Evolutionary conservation across 148 eudicot genomes (phyloP).

Genomic region (Mesembryanthemum crystallinum): DNA sequence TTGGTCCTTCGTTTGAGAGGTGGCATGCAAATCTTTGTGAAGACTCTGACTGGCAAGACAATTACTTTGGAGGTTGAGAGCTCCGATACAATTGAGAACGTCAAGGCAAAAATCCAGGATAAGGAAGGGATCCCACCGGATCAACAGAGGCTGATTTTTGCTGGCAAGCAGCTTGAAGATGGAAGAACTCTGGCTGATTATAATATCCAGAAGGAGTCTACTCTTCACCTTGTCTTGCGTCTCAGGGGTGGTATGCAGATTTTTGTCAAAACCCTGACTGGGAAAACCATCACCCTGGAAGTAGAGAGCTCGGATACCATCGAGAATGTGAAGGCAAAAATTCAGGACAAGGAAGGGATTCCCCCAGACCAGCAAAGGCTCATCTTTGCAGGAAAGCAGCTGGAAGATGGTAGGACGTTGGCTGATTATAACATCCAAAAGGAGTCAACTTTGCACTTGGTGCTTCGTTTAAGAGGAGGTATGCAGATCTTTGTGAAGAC

Average conservation of each 20-base stretch:
- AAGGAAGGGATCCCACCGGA: constrained; percentile 23
- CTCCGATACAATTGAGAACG: constrained; percentile 28
- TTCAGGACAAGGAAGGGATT: constrained; percentile 22
- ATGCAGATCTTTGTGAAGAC: constrained; percentile 30
- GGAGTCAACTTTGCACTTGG: constrained; percentile 23
- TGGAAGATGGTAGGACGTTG: constrained; percentile 22
- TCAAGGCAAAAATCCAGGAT: constrained; percentile 24
- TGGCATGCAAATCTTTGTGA: constrained; percentile 25
- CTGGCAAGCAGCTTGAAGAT: constrained; percentile 20
- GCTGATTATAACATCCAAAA: constrained; percentile 26
- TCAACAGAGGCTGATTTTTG: constrained; percentile 29
- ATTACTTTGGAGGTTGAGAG: constrained; percentile 16
- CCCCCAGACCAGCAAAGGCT: constrained; percentile 25
- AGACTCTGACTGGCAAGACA: constrained; percentile 25
- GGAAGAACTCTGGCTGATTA: constrained; percentile 20
- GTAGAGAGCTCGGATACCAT: constrained; percentile 22
- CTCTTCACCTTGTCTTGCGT: constrained; percentile 13
- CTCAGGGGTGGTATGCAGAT: constrained; percentile 23
- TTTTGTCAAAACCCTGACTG: constrained; percentile 25
- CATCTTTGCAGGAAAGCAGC: constrained; percentile 16
- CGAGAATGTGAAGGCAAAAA: constrained; percentile 18
- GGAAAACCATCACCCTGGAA: constrained; percentile 27
- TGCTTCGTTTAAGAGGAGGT: constrained; percentile 16
- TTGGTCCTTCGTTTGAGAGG: constrained; percentile 19
- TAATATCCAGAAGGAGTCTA: constrained; percentile 26